Conservation (phyloP, 2,329 filamentous ascomycete genomes). For the Biscogniauxia mediterranea region DNA sequence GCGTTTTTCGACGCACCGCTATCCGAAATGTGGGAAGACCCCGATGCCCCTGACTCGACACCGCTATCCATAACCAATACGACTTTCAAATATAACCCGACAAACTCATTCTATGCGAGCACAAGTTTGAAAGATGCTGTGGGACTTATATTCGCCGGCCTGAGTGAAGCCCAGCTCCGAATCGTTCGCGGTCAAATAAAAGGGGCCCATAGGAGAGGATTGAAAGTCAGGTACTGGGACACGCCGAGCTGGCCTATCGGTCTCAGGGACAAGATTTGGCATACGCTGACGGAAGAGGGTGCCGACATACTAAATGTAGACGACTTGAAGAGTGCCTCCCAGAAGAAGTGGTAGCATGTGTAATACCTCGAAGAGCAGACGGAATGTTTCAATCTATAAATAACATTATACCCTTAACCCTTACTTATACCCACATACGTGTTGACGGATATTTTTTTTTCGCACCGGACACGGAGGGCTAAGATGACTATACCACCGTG, state of each 20-base stretch:
- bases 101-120: slow-evolving; percentile 61
- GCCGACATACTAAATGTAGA: slow-evolving; percentile 63
- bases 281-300: slow-evolving; percentile 52
- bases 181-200: slow-evolving; percentile 44
- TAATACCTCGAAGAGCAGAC: not conserved
- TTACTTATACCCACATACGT: not conserved
- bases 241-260: slow-evolving; percentile 55
- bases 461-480: too few species aligned
- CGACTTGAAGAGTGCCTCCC: slow-evolving; percentile 49
- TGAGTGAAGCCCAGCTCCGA: slow-evolving; percentile 41
- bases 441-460: too few species aligned
- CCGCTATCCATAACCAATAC: slow-evolving; percentile 2
- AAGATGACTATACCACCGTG: too few species aligned
- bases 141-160: slow-evolving; percentile 43
- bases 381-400: not conserved
- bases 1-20: slow-evolving; percentile 68
- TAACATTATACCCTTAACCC: slow-evolving; percentile 1
- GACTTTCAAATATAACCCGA: slow-evolving; percentile 37
- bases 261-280: slow-evolving; percentile 56
- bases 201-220: slow-evolving; percentile 45
- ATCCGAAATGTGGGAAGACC: slow-evolving; percentile 37
- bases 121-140: slow-evolving; percentile 49
- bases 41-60: slow-evolving; percentile 22
- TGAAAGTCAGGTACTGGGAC: slow-evolving; percentile 61
- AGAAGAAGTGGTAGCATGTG: slow-evolving; percentile 36